Conservation (phyloP, 2,329 filamentous ascomycete genomes). For the Ilyonectria sp. region DNA sequence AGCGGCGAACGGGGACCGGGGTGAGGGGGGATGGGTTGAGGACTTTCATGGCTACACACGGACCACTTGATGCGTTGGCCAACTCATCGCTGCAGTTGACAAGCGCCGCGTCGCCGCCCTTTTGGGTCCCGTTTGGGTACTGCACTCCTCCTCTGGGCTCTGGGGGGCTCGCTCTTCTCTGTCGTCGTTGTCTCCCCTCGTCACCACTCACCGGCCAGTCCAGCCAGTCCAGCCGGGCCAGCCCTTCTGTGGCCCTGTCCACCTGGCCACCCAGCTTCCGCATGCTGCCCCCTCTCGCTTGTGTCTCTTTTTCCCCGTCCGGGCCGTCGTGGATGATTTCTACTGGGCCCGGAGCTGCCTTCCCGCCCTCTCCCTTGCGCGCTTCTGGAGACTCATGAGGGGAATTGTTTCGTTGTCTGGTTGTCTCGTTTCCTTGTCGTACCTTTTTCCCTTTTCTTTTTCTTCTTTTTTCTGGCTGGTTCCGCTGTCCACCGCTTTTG, state of each 20-base stretch:
- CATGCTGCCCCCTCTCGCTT: not conserved
- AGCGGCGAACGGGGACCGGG: constrained; percentile 31
- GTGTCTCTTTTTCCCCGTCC: constrained; percentile 10
- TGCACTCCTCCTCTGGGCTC: constrained; percentile 12
- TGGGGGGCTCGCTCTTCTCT: not conserved
- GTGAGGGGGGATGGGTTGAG: constrained; percentile 46
- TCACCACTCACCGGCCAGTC: too few relatives aligned
- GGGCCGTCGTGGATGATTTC: constrained; percentile 30
- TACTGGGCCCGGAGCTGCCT: constrained; percentile 24
- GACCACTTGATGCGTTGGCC: constrained; percentile 61
- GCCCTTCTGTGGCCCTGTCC: not conserved
- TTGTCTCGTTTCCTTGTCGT: constrained; percentile 23
- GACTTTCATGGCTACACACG: constrained; percentile 56
- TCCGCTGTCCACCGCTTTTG: not conserved
- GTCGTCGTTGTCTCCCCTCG: not conserved
- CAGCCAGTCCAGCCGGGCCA: not conserved
- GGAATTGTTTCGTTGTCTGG: constrained; percentile 33
- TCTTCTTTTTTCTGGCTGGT: not conserved
- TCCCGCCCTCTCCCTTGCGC: constrained; percentile 17
- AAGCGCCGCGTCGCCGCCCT: constrained; percentile 49
- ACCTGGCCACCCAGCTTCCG: not conserved
- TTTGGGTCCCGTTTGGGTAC: constrained; percentile 31
- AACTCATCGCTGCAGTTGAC: constrained; percentile 62
- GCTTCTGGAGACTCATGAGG: constrained; percentile 33
- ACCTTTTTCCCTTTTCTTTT: constrained; percentile 20